A percentile compares a stretch with the other conserved stretches of the same genome.
Conservation (phyloP, 441 rosid genomes). For the Erysimum cheiri region DNA sequence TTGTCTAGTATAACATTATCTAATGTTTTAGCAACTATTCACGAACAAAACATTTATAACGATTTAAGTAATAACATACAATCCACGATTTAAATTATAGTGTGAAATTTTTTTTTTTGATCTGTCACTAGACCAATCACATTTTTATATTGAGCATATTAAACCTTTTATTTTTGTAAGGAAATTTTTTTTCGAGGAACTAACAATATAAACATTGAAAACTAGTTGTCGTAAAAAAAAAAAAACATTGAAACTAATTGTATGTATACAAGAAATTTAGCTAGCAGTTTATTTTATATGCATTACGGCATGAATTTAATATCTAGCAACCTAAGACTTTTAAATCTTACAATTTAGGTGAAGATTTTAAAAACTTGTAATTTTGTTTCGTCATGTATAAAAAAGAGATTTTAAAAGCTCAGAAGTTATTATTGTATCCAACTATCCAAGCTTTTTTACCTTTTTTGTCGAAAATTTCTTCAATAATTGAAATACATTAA, state of each 20-base stretch:
- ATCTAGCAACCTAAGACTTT: too few species aligned
- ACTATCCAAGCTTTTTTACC: constrained; percentile 11
- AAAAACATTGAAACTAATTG: too few species aligned
- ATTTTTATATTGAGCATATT: not conserved
- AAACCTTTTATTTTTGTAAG: not conserved
- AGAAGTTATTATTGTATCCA: not conserved
- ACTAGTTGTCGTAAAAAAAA: too few species aligned
- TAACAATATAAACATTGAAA: not conserved
- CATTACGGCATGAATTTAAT: too few species aligned
- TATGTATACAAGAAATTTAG: not conserved
- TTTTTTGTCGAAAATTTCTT: not conserved
- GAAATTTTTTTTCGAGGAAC: not conserved
- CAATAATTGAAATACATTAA: constrained; percentile 5
- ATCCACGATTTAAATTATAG: not conserved
- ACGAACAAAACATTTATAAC: not conserved
- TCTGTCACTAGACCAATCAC: not conserved
- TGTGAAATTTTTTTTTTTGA: not conserved
- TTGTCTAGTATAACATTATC: not conserved
- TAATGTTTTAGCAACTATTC: not conserved
- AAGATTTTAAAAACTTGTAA: too few species aligned
- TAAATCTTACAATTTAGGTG: not conserved
- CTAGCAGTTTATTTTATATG: not conserved
- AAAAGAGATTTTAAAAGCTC: not conserved
- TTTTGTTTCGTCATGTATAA: not conserved
- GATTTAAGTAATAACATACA: not conserved